phyloP scores from a whole-genome alignment of 208 protist genomes.

The Sergeia podlipaevii region DNA sequence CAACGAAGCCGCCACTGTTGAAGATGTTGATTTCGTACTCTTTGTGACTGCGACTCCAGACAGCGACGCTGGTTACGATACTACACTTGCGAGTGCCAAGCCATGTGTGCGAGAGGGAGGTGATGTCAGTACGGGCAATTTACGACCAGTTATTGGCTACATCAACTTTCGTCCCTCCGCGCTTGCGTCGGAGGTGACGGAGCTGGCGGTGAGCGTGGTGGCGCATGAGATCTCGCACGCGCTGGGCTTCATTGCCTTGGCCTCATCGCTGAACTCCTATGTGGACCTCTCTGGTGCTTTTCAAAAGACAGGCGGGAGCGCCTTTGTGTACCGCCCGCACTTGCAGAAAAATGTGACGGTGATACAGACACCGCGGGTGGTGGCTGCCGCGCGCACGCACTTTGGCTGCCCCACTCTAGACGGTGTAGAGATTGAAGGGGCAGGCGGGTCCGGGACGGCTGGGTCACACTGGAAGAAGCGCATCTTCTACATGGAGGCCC shows the following conservation, averaged over 20 bases:
- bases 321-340: conserved; percentile 13
- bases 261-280: conserved; percentile 9
- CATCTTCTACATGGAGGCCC: conserved; percentile 45
- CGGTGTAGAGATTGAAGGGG: conserved; percentile 58
- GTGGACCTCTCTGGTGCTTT: conserved; percentile 8
- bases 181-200: conserved; percentile 4
- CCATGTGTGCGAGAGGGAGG: conserved; percentile 13
- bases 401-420: conserved; percentile 48
- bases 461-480: conserved; percentile 66
- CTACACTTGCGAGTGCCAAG: conserved; percentile 31
- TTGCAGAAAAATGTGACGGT: conserved; percentile 25
- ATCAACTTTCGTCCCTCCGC: conserved; percentile 62
- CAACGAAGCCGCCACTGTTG: conserved; percentile 3
- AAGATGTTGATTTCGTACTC: conserved; percentile 38
- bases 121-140: neutral
- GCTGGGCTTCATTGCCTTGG: conserved; percentile 39
- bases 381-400: conserved; percentile 30
- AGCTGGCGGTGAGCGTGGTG: conserved; percentile 13
- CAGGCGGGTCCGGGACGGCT: conserved; percentile 34
- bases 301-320: conserved; percentile 13
- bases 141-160: conserved; percentile 41
- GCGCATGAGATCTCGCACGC: conserved; percentile 64
- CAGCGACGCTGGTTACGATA: neutral
- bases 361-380: conserved; percentile 33
- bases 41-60: conserved; percentile 34